These are phyloP conservation scores for Yamadazyma nakazawae DNA, from an alignment of 805 yeast species.

Conservation along the genomic window DNA sequence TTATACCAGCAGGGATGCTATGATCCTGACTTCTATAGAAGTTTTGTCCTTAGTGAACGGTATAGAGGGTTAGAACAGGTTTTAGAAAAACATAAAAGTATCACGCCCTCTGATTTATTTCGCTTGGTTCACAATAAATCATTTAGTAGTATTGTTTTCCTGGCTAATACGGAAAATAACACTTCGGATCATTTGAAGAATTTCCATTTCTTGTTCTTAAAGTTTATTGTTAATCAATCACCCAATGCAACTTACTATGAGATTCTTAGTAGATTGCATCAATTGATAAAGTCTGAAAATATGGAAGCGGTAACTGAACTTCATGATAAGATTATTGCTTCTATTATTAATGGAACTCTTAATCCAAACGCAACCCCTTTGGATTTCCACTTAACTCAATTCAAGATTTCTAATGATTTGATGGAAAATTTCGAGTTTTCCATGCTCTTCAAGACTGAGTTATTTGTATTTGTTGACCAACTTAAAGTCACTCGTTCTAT, in stretches of 20 bases:
- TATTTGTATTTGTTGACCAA: conserved; percentile 17
- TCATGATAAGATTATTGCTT: conserved; percentile 3
- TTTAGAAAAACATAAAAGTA: conserved; percentile 12
- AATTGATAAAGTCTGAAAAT: background rate
- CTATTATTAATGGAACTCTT: conserved; percentile 12
- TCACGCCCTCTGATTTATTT: conserved; percentile 9
- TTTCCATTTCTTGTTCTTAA: conserved; percentile 1
- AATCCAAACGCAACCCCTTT: conserved; percentile 6
- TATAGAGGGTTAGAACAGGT: conserved; percentile 21
- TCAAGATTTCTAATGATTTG: conserved; percentile 13
- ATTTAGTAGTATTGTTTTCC: conserved; percentile 1
- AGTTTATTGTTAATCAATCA: conserved; percentile 1
- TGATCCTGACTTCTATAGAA: conserved; percentile 16
- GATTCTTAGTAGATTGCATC: conserved; percentile 6
- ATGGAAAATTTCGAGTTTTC: conserved; percentile 21
- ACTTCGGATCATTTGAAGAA: background rate
- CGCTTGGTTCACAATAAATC: background rate
- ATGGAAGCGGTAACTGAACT: background rate
- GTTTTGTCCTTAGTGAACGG: conserved; percentile 23
- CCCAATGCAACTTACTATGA: conserved; percentile 2
- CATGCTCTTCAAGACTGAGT: conserved; percentile 14
- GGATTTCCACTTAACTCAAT: conserved; percentile 8
- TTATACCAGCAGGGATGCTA: conserved; percentile 12
- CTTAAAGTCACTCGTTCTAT: conserved; percentile 14
- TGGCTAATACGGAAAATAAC: background rate